Base-by-base conservation (phyloP, 2,329 filamentous ascomycete genomes). In the Fusarium palustre region DNA sequence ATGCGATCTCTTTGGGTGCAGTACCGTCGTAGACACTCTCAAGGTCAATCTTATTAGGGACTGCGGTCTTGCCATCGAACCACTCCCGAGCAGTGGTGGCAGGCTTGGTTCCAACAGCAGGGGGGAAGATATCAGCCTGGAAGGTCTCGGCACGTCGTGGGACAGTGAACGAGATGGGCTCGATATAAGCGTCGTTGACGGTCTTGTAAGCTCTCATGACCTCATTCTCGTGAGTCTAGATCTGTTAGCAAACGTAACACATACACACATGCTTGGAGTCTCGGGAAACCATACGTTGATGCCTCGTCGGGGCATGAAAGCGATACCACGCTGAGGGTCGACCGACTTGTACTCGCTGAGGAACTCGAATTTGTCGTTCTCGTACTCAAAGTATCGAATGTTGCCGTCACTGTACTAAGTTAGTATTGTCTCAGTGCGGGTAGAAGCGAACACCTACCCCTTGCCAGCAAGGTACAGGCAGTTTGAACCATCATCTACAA, bases 341-440 rank as follows among this genome's bases (percentile, higher is more conserved):
- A 86, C 84, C n/a, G 96, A 98, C 82, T 97, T 97, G 87, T 98
- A 96, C 80, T 98, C 95, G 68, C 94, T 97, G 56, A 99, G 84
- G 81, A 92, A 97, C 81, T 99, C 95, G 78, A 99, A 97, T 81
- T 97, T 97, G 86, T 98, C 95, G 82, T 98, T 97, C 78, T 97
- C 92, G 77, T 97, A 97, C 82, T 99, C 96, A 80, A 92, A 99
- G 86, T 99, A 99, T 69, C 96, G 94, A 77, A 99, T 99, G 82
- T 99, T 99, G 76, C 96, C 96, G 78, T 99, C 96, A 81, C 93
- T 96, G 67, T 18, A 31, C 13, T 28, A 68, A n/a, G 24, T 71
- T 74, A 36, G 73, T 59, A 55, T 25, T 10, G 15, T 11, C 13
- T 9, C 22, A 33, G 12, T 30, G 20, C 30, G 38, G 8, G 16